A percentile compares a stretch with the other conserved stretches of the same genome.
Conservation (phyloP, 108 stramenopile species). For the Nannochloropsis oceanica region DNA sequence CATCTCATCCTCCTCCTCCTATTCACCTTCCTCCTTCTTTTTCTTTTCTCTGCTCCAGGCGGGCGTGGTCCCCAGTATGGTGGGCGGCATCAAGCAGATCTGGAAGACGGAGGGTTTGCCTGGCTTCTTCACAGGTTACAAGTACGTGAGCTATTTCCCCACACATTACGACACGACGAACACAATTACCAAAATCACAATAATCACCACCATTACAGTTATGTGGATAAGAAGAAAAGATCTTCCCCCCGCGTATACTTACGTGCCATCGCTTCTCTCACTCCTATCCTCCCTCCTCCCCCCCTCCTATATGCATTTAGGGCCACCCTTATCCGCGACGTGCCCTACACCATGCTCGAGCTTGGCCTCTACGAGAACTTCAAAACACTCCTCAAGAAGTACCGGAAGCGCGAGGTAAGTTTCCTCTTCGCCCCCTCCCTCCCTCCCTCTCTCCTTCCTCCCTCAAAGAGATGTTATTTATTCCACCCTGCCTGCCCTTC, state of each 20-base stretch:
- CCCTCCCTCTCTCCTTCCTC: not conserved
- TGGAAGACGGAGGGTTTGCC: constrained; percentile 13
- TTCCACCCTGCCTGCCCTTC: not conserved
- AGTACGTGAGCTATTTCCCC: not conserved
- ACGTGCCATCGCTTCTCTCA: too few species aligned
- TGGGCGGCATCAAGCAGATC: constrained; percentile 11
- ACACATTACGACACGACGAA: not conserved
- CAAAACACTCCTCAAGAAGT: constrained; percentile 5
- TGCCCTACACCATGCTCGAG: constrained; percentile 51
- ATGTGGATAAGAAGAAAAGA: too few species aligned
- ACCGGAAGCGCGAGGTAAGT: not conserved
- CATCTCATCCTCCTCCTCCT: too few species aligned
- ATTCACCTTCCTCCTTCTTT: too few species aligned
- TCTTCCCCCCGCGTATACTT: too few species aligned
- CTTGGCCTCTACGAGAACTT: constrained; percentile 44
- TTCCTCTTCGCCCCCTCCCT: not conserved
- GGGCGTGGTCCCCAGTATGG: constrained; percentile 8
- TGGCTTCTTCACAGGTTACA: constrained; percentile 35
- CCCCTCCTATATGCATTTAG: not conserved
- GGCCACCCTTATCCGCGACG: constrained; percentile 37
- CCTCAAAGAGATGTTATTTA: not conserved
- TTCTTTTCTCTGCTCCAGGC: not conserved
- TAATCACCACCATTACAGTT: too few species aligned
- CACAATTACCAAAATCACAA: too few species aligned
- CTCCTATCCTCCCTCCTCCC: not conserved